These are phyloP conservation scores for Candida vaughaniae DNA, from an alignment of 805 yeast species.

Conservation along the genomic window DNA sequence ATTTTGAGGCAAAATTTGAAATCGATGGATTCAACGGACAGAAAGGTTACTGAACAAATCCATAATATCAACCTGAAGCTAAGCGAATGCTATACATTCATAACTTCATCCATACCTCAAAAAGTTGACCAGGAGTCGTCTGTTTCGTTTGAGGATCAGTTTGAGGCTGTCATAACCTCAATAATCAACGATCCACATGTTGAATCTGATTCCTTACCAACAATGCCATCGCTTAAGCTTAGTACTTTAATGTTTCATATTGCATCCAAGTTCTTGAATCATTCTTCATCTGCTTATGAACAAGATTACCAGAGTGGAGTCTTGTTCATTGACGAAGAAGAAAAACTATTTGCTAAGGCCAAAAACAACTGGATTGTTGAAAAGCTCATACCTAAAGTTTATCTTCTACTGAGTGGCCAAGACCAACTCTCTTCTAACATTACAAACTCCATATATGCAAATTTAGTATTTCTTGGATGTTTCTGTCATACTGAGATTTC, in stretches of 20 bases:
- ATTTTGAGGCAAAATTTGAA: constrained; percentile 5
- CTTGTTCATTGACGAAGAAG: constrained; percentile 14
- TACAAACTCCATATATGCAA: constrained; percentile 2
- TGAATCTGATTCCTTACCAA: constrained; percentile 2
- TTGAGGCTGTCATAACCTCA: constrained; percentile 11
- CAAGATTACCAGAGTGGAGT: constrained; percentile 22
- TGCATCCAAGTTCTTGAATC: constrained; percentile 13
- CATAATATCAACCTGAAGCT: not conserved
- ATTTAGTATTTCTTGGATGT: constrained; percentile 7
- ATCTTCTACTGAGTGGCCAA: no score
- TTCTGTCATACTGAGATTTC: no score
- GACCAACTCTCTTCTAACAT: no score
- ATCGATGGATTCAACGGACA: not conserved
- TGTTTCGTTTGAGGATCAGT: constrained; percentile 10
- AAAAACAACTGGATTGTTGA: constrained; percentile 33
- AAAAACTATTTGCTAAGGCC: constrained; percentile 19
- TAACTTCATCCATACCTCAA: constrained; percentile 1
- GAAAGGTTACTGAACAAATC: not conserved
- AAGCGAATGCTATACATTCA: not conserved
- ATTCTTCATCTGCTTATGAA: constrained; percentile 3
- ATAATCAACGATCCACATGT: not conserved
- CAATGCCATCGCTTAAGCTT: constrained; percentile 17
- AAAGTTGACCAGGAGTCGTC: not conserved
- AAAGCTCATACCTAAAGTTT: constrained; percentile 9
- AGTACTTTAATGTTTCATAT: constrained; percentile 20